Base-by-base conservation (phyloP, 2,329 filamentous ascomycete species). In the Zasmidium citrigriseum region DNA sequence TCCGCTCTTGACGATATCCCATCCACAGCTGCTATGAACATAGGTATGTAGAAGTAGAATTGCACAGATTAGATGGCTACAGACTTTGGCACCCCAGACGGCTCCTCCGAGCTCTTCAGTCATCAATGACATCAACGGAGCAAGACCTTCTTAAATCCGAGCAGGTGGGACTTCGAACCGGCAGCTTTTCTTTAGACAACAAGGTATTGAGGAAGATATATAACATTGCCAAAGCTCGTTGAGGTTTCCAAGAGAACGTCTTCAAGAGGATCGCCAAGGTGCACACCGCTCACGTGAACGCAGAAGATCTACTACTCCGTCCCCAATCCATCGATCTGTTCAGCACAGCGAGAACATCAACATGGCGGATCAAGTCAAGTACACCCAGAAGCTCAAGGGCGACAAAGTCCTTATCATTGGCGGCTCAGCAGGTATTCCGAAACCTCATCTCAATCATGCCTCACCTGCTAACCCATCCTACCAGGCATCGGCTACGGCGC, bases 401-500 rank as follows among this genome's bases (percentile, higher is more conserved):
- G 69, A 73, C 24, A 77, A 76, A 60, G 72, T 87, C 64, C 81
- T 90, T 44, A 73, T 89, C 67, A 78, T 89, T 48, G 87, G 87
- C 46, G 87, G 85, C 44, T 83, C 83, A 14, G 68, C 70, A 62
- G 70, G 71, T 70, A 52, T 44, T 29, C 9, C n/a, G 10, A 20
- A 41, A 47, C n/a, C 7, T 4, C 7, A 14, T 18, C n/a, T 14
- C 46, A 52, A 47, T 49, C 25, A 44, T n/a, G 47, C 5, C 14
- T 11, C n/a, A 18, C 38, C 24, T 58, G 12, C n/a, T 48, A 20
- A 55, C 38, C 22, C 27, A 24, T 34, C n/a, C n/a, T 46, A 27
- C 80, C 18, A 16, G 87, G 87, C 52, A 86, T 89, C 44, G 87
- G 86, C 27, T 84, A 80, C 62, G 79, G 75, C 55, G 83, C 86